These are phyloP conservation scores for Cicer arietinum DNA, from an alignment of 306 rosid species.

Conservation along the genomic window DNA sequence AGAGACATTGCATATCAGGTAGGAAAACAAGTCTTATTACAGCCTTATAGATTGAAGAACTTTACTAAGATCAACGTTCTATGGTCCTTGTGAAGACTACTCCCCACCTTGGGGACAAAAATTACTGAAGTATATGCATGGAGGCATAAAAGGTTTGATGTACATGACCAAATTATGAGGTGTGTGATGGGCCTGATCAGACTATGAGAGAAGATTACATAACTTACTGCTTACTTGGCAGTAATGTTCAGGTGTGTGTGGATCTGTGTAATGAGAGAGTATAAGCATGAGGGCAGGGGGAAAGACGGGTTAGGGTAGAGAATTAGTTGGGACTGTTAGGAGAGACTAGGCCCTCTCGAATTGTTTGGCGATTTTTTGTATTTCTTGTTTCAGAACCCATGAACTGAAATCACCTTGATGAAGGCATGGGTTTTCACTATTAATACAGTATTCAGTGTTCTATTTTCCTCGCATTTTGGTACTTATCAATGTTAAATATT, in stretches of 20 bases:
- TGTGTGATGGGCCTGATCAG: background rate
- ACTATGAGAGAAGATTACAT: background rate
- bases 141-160: no score
- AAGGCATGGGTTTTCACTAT: background rate
- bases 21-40: no score
- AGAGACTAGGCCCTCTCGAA: background rate
- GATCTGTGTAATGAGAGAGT: constrained; percentile 12
- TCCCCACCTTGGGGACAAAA: no score
- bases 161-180: background rate
- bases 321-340: background rate
- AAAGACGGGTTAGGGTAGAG: background rate
- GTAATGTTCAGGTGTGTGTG: background rate
- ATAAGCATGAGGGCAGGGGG: background rate
- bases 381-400: background rate
- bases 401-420: background rate
- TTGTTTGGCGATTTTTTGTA: background rate
- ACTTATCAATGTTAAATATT: background rate
- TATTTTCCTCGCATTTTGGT: background rate
- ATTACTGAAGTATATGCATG: no score
- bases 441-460: background rate
- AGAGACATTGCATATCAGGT: no score
- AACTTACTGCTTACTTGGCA: background rate
- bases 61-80: no score
- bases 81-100: no score
- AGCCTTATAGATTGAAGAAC: no score